phyloP scores from a whole-genome alignment of 192 early-diverging fungal genomes.

The Podila epicladia region DNA sequence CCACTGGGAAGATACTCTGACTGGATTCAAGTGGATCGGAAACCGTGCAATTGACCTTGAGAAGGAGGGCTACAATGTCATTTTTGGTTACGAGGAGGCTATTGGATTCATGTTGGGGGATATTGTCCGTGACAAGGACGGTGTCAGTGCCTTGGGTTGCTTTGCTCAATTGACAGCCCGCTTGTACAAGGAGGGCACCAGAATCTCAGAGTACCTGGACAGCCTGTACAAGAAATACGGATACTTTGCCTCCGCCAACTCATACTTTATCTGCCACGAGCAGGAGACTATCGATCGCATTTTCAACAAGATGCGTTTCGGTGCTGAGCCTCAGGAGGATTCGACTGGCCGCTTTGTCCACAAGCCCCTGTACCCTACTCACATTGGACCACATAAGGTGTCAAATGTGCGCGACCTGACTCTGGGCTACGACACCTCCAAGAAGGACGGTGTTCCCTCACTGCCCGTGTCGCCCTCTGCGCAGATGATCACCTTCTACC shows the following conservation, averaged over 20 bases:
- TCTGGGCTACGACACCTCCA: conserved; percentile 83
- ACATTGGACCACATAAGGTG: conserved; percentile 75
- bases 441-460: conserved; percentile 65
- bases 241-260: conserved; percentile 86
- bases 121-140: conserved; percentile 92
- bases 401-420: conserved; percentile 88
- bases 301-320: conserved; percentile 86
- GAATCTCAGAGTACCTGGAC: conserved; percentile 76
- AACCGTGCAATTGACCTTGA: conserved; percentile 80
- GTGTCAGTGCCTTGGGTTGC: conserved; percentile 82
- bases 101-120: conserved; percentile 88
- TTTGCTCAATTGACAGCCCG: conserved; percentile 81
- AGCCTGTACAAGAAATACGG: conserved; percentile 81
- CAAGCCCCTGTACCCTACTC: conserved; percentile 75
- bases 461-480: conserved; percentile 80
- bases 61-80: conserved; percentile 69
- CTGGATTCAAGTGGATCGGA: conserved; percentile 97
- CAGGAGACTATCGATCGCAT: conserved; percentile 73
- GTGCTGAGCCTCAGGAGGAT: conserved; percentile 51
- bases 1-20: conserved; percentile 89
- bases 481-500: conserved; percentile 93
- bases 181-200: conserved; percentile 70
- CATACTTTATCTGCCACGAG: conserved; percentile 89
- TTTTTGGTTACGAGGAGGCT: conserved; percentile 95
- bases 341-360: conserved; percentile 41